Conservation (phyloP, 1,284 basidiomycete species). For the Vanrija sp. region DNA sequence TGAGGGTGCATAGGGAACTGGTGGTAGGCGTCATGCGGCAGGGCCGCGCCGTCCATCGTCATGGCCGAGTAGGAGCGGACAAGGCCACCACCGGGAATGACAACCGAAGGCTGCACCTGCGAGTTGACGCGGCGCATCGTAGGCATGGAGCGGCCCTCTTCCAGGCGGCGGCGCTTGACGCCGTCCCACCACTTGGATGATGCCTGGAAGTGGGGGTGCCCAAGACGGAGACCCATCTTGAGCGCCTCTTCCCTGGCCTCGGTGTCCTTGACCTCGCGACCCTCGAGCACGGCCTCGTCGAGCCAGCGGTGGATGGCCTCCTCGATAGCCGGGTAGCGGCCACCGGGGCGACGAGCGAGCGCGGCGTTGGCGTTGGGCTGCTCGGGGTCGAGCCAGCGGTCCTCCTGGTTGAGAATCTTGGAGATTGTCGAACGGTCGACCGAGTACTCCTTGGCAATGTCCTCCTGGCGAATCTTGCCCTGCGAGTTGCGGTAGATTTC, state of each 20-base stretch:
- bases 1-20: background rate
- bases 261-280: slow-evolving; percentile 17
- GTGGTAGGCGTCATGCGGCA: slow-evolving; percentile 11
- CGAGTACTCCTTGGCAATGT: slow-evolving; percentile 24
- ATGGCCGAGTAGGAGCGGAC: slow-evolving; percentile 17
- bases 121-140: slow-evolving; percentile 9
- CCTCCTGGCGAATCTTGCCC: slow-evolving; percentile 23
- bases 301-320: slow-evolving; percentile 24
- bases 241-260: slow-evolving; percentile 21
- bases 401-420: slow-evolving; percentile 24
- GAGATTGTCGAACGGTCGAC: slow-evolving; percentile 23
- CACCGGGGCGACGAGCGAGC: slow-evolving; percentile 15
- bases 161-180: slow-evolving; percentile 20
- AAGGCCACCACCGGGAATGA: slow-evolving; percentile 6
- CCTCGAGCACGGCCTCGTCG: slow-evolving; percentile 17
- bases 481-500: slow-evolving; percentile 22
- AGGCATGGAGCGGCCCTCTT: slow-evolving; percentile 21
- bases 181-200: slow-evolving; percentile 26
- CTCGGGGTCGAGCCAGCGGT: slow-evolving; percentile 20
- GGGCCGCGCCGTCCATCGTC: slow-evolving; percentile 9
- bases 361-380: slow-evolving; percentile 8
- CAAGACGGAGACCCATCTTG: slow-evolving; percentile 15
- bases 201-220: slow-evolving; percentile 21
- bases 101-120: slow-evolving; percentile 1
- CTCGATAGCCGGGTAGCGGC: slow-evolving; percentile 22